Evolutionary conservation across 768 basidiomycete species (phyloP).

Genomic region (Hygrocybe punicea): DNA sequence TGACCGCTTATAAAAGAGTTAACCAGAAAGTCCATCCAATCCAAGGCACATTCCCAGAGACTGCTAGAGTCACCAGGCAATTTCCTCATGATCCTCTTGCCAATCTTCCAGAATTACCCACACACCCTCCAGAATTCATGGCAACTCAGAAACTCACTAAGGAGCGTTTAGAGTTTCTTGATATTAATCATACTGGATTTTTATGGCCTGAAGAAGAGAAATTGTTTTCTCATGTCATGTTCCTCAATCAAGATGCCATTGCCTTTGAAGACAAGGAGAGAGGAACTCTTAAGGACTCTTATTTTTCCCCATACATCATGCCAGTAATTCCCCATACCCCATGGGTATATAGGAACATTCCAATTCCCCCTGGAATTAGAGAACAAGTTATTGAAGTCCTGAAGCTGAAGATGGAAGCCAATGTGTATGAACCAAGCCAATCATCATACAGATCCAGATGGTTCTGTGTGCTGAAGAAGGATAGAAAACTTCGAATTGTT

Average conservation of each 20-base stretch:
- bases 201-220: no score
- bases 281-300: slow-evolving; percentile 17
- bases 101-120: slow-evolving; percentile 25
- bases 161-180: slow-evolving; percentile 25
- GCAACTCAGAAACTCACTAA: slow-evolving; percentile 24
- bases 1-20: slow-evolving; percentile 40
- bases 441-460: slow-evolving; percentile 21
- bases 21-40: slow-evolving; percentile 33
- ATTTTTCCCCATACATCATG: slow-evolving; percentile 16
- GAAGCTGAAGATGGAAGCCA: slow-evolving; percentile 18
- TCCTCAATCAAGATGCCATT: slow-evolving; percentile 33
- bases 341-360: slow-evolving; percentile 20
- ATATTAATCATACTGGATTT: slow-evolving; percentile 29
- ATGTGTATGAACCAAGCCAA: slow-evolving; percentile 21
- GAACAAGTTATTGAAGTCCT: slow-evolving; percentile 18
- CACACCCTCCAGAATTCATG: slow-evolving; percentile 31
- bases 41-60: slow-evolving; percentile 30
- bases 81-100: no score
- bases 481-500: slow-evolving; percentile 23
- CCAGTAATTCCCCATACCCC: slow-evolving; percentile 16
- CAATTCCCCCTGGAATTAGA: slow-evolving; percentile 28
- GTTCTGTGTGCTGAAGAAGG: slow-evolving; percentile 25
- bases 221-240: slow-evolving; percentile 26
- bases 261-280: slow-evolving; percentile 31
- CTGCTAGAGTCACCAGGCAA: slow-evolving; percentile 32